These are phyloP conservation scores for Acidomyces sp. DNA, from an alignment of 495 filamentous ascomycete genomes.

Conservation along the genomic window DNA sequence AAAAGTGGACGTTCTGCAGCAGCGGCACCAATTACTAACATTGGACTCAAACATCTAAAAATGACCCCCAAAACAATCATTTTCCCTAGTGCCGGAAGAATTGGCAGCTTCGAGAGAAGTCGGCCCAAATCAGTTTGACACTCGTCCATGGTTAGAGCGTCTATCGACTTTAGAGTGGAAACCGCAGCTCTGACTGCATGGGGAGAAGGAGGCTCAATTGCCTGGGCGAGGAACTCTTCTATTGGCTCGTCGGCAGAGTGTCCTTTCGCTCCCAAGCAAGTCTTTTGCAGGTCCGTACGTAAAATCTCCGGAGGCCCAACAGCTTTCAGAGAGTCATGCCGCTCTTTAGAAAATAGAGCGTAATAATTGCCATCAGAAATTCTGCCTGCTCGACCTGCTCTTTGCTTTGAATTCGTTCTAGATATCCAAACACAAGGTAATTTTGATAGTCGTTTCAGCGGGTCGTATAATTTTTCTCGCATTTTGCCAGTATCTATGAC, in stretches of 20 bases:
- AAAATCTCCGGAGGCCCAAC: constrained; percentile 39
- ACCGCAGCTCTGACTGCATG: constrained; percentile 35
- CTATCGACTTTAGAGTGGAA: constrained; percentile 32
- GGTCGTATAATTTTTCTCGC: constrained; percentile 40
- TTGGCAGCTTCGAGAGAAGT: constrained; percentile 35
- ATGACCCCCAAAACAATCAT: constrained; percentile 47
- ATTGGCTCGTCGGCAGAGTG: constrained; percentile 35
- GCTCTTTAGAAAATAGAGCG: constrained; percentile 39
- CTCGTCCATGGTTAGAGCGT: constrained; percentile 39
- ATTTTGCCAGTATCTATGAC: constrained; percentile 45
- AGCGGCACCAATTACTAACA: constrained; percentile 40
- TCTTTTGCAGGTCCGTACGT: constrained; percentile 38
- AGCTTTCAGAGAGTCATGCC: constrained; percentile 36
- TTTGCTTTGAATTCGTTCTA: constrained; percentile 42
- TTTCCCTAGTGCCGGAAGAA: constrained; percentile 42
- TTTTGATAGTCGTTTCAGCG: constrained; percentile 32
- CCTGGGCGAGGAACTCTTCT: constrained; percentile 35
- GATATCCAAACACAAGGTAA: constrained; percentile 41
- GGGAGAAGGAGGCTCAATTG: constrained; percentile 40
- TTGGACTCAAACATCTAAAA: constrained; percentile 48
- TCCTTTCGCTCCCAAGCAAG: constrained; percentile 37
- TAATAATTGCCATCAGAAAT: constrained; percentile 47
- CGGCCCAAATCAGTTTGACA: constrained; percentile 40
- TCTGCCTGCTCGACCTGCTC: constrained; percentile 46
- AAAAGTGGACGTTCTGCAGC: constrained; percentile 35